Evolutionary conservation across 169 alveolate genomes (phyloP), one percentile per base, ranked within the genome.

Genomic region (Eimeria falciformis): DNA sequence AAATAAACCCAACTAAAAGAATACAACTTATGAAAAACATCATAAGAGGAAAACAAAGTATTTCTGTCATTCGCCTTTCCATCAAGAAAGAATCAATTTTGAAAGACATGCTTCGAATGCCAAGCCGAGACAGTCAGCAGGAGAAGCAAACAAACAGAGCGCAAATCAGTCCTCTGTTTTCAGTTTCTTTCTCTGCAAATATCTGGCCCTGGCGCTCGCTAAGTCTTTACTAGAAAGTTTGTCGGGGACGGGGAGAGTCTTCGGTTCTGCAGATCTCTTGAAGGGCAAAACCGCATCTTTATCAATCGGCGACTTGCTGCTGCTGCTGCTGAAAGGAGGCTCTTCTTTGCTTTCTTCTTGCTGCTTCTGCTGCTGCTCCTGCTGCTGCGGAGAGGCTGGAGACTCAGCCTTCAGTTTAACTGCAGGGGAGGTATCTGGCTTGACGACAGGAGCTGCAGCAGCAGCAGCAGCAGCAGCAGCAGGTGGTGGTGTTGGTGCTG

Each of bases 401-500:
- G n/a, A n/a, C n/a, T n/a, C n/a, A n/a, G n/a, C n/a, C n/a, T n/a
- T 23, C n/a, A 25, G 37, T 12, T 12, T 25, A 12, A 25, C 75
- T 18, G 50, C 81, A 29, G 81, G 21, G 46, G 81, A 12, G 46
- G 50, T 50, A 69, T n/a, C 25, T 7, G 5, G 0, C 40, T 58
- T 65, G 46, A 25, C 68, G 18, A 43, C 85, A 75, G 85, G 45
- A 75, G 85, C 88, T 27, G 68, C 50, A 4, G 58, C 84, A 29
- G 84, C 55, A 11, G 62, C 65, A n/a, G 43, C 85, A 75, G 85
- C 46, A 75, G 85, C 58, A 46, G 88, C 62, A 18, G 55, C 62
- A 5, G 90, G 50, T 7, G 79, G 33, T 7, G 65, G 65, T 17
- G 29, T 37, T 17, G 81, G 9, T 18, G 17, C 85, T 33, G 58